Evolutionary conservation across 2,329 filamentous ascomycete genomes (phyloP).

Genomic region (Sporothrix humicola): DNA sequence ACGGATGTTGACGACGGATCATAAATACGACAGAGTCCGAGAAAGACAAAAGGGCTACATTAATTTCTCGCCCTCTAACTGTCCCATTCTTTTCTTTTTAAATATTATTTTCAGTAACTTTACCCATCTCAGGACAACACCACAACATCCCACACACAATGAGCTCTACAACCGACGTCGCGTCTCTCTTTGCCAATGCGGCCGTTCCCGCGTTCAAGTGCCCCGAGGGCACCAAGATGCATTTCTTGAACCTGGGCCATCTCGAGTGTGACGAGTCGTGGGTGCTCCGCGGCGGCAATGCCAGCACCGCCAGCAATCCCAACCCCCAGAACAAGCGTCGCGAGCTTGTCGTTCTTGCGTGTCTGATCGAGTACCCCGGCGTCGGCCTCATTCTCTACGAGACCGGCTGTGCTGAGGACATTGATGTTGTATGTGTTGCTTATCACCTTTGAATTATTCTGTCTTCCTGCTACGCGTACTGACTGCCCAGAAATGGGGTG

Average conservation of each 20-base stretch:
- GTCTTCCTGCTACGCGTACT: background rate
- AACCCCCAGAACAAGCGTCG: constrained; percentile 31
- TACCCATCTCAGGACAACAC: too few relatives aligned
- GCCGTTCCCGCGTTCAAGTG: constrained; percentile 33
- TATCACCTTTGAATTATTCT: too few relatives aligned
- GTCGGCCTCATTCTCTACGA: constrained; percentile 31
- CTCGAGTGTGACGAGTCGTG: constrained; percentile 32
- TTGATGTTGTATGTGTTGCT: constrained; percentile 18
- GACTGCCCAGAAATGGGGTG: constrained; percentile 29
- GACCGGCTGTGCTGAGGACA: constrained; percentile 33
- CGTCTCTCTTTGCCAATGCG: constrained; percentile 30
- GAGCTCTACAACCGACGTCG: constrained; percentile 17
- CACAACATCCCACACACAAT: constrained; percentile 7
- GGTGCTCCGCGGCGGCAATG: constrained; percentile 28
- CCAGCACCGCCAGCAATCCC: constrained; percentile 26
- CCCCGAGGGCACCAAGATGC: constrained; percentile 31
- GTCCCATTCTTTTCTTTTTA: too few relatives aligned
- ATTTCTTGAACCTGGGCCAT: constrained; percentile 30
- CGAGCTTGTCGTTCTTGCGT: constrained; percentile 30
- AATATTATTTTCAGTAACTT: too few relatives aligned
- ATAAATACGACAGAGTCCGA: constrained; percentile 1
- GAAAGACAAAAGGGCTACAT: too few relatives aligned
- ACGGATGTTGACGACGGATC: background rate
- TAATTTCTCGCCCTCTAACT: too few relatives aligned
- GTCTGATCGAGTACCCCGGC: constrained; percentile 30